These are phyloP conservation scores for Trametes polyzona DNA, from an alignment of 1,284 basidiomycete species.

Conservation along the genomic window DNA sequence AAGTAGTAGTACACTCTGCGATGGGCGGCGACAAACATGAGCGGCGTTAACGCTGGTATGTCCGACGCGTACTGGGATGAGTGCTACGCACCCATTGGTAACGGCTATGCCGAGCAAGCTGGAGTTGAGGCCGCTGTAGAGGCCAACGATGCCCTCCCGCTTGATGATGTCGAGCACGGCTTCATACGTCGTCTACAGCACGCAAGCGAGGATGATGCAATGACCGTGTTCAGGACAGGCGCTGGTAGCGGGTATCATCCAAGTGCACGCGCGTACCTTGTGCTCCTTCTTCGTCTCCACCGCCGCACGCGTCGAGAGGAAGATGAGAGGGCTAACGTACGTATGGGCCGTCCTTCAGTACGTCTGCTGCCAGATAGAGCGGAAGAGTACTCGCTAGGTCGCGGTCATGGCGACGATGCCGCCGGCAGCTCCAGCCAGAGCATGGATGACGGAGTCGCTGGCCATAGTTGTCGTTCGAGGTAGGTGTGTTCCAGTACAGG, in stretches of 20 bases:
- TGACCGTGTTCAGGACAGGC: background rate
- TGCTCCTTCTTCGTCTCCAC: constrained; percentile 83
- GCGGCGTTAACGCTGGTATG: too few relatives aligned
- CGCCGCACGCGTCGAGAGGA: constrained; percentile 91
- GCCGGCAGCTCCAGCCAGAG: constrained; percentile 88
- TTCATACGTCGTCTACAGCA: constrained; percentile 60
- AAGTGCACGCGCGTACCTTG: constrained; percentile 66
- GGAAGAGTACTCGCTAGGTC: constrained; percentile 68
- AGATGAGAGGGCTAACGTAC: constrained; percentile 78
- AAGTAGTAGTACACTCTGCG: constrained; percentile 83
- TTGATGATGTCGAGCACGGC: constrained; percentile 79
- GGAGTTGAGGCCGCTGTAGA: constrained; percentile 90
- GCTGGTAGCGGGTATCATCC: background rate
- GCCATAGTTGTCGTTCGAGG: constrained; percentile 38
- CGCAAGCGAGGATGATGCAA: background rate
- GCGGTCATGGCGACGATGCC: constrained; percentile 89
- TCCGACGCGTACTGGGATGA: constrained; percentile 7
- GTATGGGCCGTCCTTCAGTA: constrained; percentile 1
- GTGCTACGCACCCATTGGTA: constrained; percentile 85
- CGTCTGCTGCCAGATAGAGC: background rate
- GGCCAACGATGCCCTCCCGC: constrained; percentile 82
- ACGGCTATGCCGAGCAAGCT: constrained; percentile 91
- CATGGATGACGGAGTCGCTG: constrained; percentile 88
- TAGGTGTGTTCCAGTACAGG: background rate
- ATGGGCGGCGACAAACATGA: background rate